A percentile compares a stretch with the other conserved stretches of the same genome.
These are phyloP conservation scores for Puccinia horiana DNA, from an alignment of 1,284 basidiomycete species.

Conservation along the genomic window DNA sequence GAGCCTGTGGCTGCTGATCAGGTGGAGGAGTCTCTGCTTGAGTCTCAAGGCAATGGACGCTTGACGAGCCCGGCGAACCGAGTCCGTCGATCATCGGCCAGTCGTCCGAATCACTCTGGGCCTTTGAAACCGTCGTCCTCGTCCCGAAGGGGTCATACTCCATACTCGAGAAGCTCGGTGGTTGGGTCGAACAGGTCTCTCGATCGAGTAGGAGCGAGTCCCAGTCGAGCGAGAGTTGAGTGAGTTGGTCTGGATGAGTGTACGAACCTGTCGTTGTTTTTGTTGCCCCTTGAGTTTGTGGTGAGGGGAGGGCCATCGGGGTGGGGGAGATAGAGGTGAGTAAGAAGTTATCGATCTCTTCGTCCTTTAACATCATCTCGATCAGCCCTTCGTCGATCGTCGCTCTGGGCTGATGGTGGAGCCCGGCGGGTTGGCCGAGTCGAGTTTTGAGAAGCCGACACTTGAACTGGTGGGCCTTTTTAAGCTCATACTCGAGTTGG, in stretches of 20 bases:
- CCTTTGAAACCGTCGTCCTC: neutral
- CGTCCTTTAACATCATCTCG: constrained; percentile 33
- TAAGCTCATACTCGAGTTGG: constrained; percentile 19
- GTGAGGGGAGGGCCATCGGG: neutral
- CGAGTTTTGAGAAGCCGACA: neutral
- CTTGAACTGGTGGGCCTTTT: constrained; percentile 3
- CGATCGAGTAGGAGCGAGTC: constrained; percentile 11
- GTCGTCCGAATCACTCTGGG: neutral
- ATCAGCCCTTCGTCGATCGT: constrained; percentile 22
- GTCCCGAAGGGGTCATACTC: neutral
- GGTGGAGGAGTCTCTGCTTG: constrained; percentile 44
- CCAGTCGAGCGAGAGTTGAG: constrained; percentile 10
- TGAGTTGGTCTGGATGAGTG: neutral
- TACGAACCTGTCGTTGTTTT: neutral
- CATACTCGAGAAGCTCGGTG: neutral
- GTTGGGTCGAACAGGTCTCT: neutral
- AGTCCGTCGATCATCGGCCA: neutral
- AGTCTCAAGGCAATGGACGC: neutral
- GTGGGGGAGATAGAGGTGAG: neutral
- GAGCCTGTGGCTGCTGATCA: constrained; percentile 36
- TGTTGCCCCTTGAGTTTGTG: no score
- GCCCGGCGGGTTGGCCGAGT: neutral
- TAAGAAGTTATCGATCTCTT: constrained; percentile 27
- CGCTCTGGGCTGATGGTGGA: neutral
- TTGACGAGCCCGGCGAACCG: neutral